Percentiles rank a stretch among this genome's conserved stretches.
phyloP scores from a whole-genome alignment of 2,329 filamentous ascomycete species.

The Fusarium incarnatum region DNA sequence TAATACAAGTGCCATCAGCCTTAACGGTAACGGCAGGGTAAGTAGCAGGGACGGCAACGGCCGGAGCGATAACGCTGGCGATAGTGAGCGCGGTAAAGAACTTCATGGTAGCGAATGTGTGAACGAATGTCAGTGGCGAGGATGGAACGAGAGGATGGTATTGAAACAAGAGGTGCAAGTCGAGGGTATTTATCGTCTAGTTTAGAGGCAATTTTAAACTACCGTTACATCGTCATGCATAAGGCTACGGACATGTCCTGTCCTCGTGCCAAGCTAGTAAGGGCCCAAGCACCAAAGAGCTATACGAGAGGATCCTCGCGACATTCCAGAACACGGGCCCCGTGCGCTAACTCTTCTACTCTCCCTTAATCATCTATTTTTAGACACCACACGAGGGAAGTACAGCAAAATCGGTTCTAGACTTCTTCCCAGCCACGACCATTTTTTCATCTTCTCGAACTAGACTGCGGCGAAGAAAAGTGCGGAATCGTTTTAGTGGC shows the following conservation, averaged over 20 bases:
- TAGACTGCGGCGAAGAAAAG: not conserved
- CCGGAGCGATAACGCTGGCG: not conserved
- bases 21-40: not conserved
- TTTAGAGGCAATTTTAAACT: not conserved
- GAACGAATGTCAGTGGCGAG: not conserved
- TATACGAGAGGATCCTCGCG: not conserved
- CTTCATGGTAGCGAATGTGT: conserved; percentile 1
- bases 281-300: not conserved
- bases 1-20: not conserved
- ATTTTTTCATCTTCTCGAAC: too few relatives aligned
- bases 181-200: not conserved
- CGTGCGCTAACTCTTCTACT: not conserved
- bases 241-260: not conserved
- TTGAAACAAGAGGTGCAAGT: not conserved
- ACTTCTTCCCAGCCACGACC: too few relatives aligned
- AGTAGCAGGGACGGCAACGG: not conserved
- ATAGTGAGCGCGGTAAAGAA: not conserved
- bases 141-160: not conserved
- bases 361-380: not conserved
- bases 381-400: not conserved
- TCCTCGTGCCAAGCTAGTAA: not conserved
- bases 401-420: too few relatives aligned
- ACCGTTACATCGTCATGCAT: not conserved
- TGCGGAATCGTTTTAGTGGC: not conserved
- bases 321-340: not conserved